Evolutionary conservation across 441 rosid genomes (phyloP), one percentile per base, ranked within the genome.

Genomic region (Mallotus japonicus): DNA sequence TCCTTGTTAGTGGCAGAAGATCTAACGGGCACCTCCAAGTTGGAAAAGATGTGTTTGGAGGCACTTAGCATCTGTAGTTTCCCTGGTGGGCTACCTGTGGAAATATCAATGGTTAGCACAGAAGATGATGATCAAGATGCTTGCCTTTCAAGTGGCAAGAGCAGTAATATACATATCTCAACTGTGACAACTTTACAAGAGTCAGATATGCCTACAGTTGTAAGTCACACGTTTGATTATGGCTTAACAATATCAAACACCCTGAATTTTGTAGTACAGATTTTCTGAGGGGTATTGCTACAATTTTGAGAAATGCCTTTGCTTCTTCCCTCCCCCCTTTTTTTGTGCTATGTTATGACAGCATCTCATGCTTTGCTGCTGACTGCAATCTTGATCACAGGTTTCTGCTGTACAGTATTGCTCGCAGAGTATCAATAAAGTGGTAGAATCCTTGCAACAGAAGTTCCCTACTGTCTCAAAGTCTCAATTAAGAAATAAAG

Each of bases 11-110:
- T 73, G 69, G 71, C 86, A 71, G 90, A 85, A 79, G 88, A 91
- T 78, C 76, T 80, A 12, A 83, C 79, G 15, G 89, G 89, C 17
- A 69, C 84, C 61, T 77, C 85, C 28, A 90, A 86, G 81, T 46
- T 86, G 70, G 98, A 92, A 83, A 87, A 83, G 67, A 83, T 79
- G 74, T 95, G 91, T 77, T 85, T 95, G 74, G 88, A 88, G 79
- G 93, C 89, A 24, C 86, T 95, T 22, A 70, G 89, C 67, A 77
- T 91, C 57, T 84, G 83, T 15, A 13, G 76, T 64, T 86, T 85
- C 65, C 86, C 90, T 28, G 89, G 83, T 65, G 83, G 82, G n/a
- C 73, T 79, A 2, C 73, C 65, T 63, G 59, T 89, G n/a, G 93
- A 84, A 49, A 81, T 87, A 69, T 83, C 87, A 19, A 49, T 79